A percentile compares a stretch with the other conserved stretches of the same genome.
phyloP scores from a whole-genome alignment of 1,284 basidiomycete genomes.

The Irpex sp. region DNA sequence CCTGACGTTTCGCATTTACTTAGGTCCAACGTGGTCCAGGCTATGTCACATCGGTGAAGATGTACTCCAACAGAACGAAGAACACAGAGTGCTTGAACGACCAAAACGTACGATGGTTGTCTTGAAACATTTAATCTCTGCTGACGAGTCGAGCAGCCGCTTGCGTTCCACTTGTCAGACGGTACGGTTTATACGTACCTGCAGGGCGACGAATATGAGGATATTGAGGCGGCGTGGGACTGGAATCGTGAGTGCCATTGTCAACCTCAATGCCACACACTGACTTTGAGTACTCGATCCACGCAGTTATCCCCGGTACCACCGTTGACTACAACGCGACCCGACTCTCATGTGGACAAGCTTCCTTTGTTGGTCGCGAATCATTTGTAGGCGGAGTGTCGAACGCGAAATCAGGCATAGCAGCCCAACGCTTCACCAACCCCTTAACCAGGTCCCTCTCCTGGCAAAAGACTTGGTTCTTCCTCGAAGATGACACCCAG shows the following conservation, averaged over 20 bases:
- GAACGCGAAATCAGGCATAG: conserved; percentile 48
- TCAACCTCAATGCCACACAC: not conserved
- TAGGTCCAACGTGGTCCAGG: conserved; percentile 58
- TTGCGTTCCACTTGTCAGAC: conserved; percentile 67
- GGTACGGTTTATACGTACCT: conserved; percentile 63
- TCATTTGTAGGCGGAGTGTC: conserved; percentile 64
- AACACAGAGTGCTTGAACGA: conserved; percentile 66
- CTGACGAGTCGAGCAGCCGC: conserved; percentile 33
- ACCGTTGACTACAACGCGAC: conserved; percentile 59
- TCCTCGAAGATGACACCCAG: conserved; percentile 59
- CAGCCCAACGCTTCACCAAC: conserved; percentile 62
- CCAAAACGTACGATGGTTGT: conserved; percentile 57
- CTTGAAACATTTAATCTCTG: too few species aligned
- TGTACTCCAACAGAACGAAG: conserved; percentile 57
- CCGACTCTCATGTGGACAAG: conserved; percentile 37
- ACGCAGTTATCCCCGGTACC: conserved; percentile 52
- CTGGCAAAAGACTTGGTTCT: conserved; percentile 73
- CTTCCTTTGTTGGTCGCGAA: conserved; percentile 41
- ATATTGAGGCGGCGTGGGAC: conserved; percentile 67
- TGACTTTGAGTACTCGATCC: not conserved
- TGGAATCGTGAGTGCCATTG: conserved; percentile 47
- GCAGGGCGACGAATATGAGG: conserved; percentile 63
- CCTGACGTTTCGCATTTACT: too few species aligned
- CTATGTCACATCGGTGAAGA: conserved; percentile 60
- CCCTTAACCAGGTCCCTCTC: conserved; percentile 49